These are phyloP conservation scores for Citrus reticulata DNA, from an alignment of 345 rosid species.

Conservation along the genomic window DNA sequence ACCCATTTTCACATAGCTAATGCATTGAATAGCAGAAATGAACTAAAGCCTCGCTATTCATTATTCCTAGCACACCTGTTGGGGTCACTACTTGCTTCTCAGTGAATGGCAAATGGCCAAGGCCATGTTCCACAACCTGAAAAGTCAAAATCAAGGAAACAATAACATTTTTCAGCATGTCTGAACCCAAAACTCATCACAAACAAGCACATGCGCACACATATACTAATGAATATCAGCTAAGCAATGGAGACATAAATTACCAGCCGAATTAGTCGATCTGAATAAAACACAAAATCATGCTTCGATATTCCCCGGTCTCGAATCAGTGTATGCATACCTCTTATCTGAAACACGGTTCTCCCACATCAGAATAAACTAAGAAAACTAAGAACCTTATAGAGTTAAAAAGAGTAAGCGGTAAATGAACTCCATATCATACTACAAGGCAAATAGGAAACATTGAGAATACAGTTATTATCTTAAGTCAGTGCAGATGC, in stretches of 20 bases:
- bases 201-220: background rate
- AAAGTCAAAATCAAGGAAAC: constrained; percentile 22
- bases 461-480: background rate
- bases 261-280: constrained; percentile 96
- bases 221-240: constrained; percentile 4
- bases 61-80: constrained; percentile 54
- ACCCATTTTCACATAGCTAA: background rate
- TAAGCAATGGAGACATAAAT: constrained; percentile 11
- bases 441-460: background rate
- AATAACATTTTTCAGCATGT: constrained; percentile 10
- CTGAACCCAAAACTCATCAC: background rate
- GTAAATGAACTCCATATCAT: background rate
- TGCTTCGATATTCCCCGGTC: constrained; percentile 94
- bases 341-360: constrained; percentile 73
- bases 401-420: background rate
- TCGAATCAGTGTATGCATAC: constrained; percentile 98
- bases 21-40: background rate
- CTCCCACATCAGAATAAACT: constrained; percentile 17
- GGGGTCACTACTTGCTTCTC: constrained; percentile 97
- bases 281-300: constrained; percentile 97
- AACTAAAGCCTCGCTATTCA: constrained; percentile 7
- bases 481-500: background rate
- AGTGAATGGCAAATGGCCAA: constrained; percentile 93
- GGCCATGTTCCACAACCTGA: constrained; percentile 98
- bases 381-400: background rate